Conservation (phyloP, 106 monocot species). For the Allium fistulosum region DNA sequence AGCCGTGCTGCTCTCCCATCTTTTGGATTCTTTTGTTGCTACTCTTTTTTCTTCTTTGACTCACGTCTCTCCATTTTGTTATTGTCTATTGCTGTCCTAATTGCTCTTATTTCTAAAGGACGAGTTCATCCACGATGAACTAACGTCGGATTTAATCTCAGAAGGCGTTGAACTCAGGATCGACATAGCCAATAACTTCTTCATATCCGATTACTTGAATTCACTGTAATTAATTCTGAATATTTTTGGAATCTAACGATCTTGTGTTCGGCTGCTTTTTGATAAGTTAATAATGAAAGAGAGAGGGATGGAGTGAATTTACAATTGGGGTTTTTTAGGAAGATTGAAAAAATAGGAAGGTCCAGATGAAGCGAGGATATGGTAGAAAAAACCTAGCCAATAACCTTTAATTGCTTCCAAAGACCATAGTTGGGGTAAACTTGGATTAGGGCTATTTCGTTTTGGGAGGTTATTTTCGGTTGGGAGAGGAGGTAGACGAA, state of each 20-base stretch:
- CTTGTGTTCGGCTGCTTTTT: background rate
- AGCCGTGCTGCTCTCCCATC: constrained; percentile 6
- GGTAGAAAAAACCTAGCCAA: background rate
- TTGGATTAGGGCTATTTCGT: too few species aligned
- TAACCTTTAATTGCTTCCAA: too few species aligned
- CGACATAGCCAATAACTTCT: background rate
- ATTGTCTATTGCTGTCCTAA: background rate
- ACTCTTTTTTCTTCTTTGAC: background rate
- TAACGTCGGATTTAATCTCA: background rate
- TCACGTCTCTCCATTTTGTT: background rate
- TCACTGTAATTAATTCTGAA: background rate
- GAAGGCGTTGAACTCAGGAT: background rate
- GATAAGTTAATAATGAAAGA: too few species aligned
- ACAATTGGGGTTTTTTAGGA: background rate
- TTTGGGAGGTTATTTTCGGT: too few species aligned
- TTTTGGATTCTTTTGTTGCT: background rate
- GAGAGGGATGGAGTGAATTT: background rate
- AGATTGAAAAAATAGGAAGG: background rate
- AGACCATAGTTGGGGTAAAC: too few species aligned
- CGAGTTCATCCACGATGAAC: background rate
- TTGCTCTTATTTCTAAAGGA: background rate
- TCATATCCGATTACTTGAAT: background rate
- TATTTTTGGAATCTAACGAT: background rate
- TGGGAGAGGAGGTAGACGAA: too few species aligned
- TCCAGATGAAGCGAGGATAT: background rate